phyloP scores from a whole-genome alignment of 208 protist genomes.

The Trichomonas tenax region DNA sequence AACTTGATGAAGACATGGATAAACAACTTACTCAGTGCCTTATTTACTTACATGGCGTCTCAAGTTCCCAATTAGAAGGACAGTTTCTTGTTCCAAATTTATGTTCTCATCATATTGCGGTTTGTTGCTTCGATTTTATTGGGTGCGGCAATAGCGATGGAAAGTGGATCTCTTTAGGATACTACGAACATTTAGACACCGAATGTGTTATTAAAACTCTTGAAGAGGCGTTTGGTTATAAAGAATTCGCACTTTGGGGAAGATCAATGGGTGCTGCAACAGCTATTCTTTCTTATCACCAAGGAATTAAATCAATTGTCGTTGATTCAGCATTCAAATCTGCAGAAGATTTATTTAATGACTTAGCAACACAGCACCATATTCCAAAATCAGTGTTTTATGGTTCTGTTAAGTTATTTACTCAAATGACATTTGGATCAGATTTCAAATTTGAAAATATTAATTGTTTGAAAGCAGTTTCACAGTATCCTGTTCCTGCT shows the following conservation, averaged over 20 bases:
- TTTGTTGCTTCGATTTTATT: background rate
- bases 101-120: background rate
- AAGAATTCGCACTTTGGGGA: background rate
- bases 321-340: background rate
- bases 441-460: background rate
- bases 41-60: background rate
- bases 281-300: background rate
- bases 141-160: background rate
- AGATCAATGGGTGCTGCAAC: background rate
- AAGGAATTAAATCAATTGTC: background rate
- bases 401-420: background rate
- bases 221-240: background rate
- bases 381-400: background rate
- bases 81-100: background rate
- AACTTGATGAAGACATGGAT: background rate
- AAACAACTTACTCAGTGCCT: background rate
- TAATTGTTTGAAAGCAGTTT: background rate
- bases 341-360: background rate
- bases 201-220: background rate
- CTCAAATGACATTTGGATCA: background rate
- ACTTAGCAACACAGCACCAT: background rate
- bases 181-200: background rate
- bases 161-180: background rate
- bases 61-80: background rate
- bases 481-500: background rate